These are phyloP conservation scores for Heliocybe sulcata DNA, from an alignment of 1,284 basidiomycete genomes.

Conservation along the genomic window DNA sequence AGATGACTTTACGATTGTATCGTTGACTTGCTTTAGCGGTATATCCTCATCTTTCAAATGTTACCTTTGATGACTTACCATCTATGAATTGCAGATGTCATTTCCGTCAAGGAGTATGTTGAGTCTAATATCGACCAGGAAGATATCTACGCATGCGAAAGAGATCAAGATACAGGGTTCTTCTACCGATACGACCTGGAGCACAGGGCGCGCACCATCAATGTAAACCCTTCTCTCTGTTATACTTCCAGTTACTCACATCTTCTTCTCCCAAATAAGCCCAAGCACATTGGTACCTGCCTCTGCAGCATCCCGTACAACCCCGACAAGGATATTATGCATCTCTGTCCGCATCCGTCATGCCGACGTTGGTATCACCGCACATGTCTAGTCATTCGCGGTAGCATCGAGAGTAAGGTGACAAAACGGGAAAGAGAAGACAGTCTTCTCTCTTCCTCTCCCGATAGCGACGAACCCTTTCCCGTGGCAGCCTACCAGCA, in stretches of 20 bases:
- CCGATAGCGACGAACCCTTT: constrained; percentile 1
- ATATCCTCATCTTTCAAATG: background rate
- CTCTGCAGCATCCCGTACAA: constrained; percentile 1
- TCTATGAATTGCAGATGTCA: background rate
- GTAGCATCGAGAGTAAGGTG: background rate
- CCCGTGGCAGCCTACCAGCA: background rate
- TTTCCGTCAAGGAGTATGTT: background rate
- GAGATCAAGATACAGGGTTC: background rate
- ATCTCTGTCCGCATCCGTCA: constrained; percentile 41
- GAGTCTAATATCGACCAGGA: background rate
- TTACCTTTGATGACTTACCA: no score
- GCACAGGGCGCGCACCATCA: background rate
- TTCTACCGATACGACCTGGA: background rate
- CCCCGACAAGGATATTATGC: constrained; percentile 20
- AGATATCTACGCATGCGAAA: background rate
- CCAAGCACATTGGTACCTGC: background rate
- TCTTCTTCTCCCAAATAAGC: background rate
- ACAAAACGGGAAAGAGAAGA: background rate
- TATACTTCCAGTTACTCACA: background rate
- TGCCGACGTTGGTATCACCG: constrained; percentile 38
- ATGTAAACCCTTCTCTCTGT: background rate
- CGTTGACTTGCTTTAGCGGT: background rate
- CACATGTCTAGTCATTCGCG: constrained; percentile 24
- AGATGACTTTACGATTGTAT: background rate
- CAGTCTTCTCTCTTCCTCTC: background rate